Percentiles rank a stretch among this genome's conserved stretches.
Conservation (phyloP, 768 basidiomycete species). For the Fomitopsis serialis region DNA sequence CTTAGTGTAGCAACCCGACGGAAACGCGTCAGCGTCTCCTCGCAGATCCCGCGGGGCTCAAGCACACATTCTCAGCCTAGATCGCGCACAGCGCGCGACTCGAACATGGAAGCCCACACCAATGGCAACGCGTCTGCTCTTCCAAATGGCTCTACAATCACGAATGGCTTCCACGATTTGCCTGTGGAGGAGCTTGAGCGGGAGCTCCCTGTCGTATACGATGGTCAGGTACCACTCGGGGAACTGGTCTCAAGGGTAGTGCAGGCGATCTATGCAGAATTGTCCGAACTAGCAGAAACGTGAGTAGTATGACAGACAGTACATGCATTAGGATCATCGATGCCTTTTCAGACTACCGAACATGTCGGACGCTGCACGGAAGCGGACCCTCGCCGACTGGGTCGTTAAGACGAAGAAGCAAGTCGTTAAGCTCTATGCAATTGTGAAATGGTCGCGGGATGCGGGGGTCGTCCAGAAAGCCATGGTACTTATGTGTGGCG, state of each 20-base stretch:
- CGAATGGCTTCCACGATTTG: constrained; percentile 33
- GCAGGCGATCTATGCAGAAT: constrained; percentile 77
- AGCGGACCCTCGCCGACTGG: constrained; percentile 81
- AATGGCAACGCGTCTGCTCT: constrained; percentile 11
- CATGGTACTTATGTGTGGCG: constrained; percentile 48
- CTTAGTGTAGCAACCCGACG: too few relatives aligned
- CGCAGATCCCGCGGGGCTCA: too few relatives aligned
- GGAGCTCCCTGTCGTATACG: constrained; percentile 68
- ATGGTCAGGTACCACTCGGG: constrained; percentile 70
- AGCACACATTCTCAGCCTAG: too few relatives aligned
- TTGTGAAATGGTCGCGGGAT: constrained; percentile 84
- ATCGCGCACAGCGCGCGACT: neutral
- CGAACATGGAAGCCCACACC: constrained; percentile 11
- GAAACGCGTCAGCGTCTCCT: too few relatives aligned
- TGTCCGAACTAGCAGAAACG: constrained; percentile 85
- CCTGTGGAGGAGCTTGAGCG: constrained; percentile 55
- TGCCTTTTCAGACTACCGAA: constrained; percentile 48
- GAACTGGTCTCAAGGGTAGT: constrained; percentile 72
- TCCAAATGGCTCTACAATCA: constrained; percentile 6
- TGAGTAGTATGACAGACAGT: constrained; percentile 32
- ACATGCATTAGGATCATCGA: neutral
- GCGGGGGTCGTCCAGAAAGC: constrained; percentile 80
- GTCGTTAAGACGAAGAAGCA: constrained; percentile 90
- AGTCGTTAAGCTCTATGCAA: constrained; percentile 82
- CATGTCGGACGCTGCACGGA: constrained; percentile 77